These are phyloP conservation scores for Ogataea glucozyma DNA, from an alignment of 805 yeast species.

Conservation along the genomic window DNA sequence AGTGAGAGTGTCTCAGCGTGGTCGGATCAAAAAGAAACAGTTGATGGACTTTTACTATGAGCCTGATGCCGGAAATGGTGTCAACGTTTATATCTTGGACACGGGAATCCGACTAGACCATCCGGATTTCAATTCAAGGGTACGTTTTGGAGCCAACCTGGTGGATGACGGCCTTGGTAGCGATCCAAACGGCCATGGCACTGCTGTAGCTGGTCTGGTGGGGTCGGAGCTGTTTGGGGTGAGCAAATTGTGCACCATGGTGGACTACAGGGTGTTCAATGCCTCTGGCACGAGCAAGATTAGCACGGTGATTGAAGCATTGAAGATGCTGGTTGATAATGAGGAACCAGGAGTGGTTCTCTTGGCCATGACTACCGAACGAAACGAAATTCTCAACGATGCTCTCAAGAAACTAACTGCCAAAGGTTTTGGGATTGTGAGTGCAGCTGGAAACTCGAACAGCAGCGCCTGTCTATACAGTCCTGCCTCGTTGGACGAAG, in stretches of 20 bases:
- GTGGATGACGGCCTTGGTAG: constrained; percentile 27
- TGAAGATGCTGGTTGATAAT: constrained; percentile 27
- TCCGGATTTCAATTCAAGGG: constrained; percentile 47
- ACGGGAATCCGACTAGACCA: constrained; percentile 41
- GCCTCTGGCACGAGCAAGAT: constrained; percentile 39
- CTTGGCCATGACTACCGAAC: constrained; percentile 40
- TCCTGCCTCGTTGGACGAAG: constrained; percentile 46
- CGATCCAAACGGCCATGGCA: constrained; percentile 54
- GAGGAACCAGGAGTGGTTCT: constrained; percentile 39
- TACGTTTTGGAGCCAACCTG: constrained; percentile 44
- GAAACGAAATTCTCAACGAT: constrained; percentile 43
- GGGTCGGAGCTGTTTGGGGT: constrained; percentile 55
- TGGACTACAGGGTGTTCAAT: constrained; percentile 46
- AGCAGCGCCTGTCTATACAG: constrained; percentile 46
- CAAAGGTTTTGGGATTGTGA: constrained; percentile 47
- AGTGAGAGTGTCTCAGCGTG: constrained; percentile 40
- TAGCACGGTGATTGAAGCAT: constrained; percentile 37
- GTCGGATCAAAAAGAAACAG: constrained; percentile 28
- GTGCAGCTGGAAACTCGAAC: constrained; percentile 52
- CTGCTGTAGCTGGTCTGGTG: constrained; percentile 56
- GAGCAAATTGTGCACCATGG: constrained; percentile 45
- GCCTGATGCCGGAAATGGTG: constrained; percentile 42
- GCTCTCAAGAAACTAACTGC: constrained; percentile 42
- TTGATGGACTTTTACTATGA: constrained; percentile 43
- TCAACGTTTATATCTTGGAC: constrained; percentile 41